Base-by-base conservation (phyloP, 805 yeast species). In the Tetrapisispora taiwanensis region DNA sequence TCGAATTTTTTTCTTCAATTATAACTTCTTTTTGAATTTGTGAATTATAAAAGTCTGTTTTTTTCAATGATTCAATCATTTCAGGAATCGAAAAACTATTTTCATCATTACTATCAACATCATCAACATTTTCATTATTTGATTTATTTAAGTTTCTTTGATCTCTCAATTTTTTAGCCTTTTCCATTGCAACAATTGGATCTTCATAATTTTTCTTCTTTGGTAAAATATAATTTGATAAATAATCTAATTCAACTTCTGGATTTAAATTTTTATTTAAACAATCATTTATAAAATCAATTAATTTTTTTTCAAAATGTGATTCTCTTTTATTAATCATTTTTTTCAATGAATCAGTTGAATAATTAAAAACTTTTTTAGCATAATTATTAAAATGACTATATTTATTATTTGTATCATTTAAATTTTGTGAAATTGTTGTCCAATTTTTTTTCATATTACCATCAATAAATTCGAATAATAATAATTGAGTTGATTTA, bases 381-480 rank as follows among this genome's bases (percentile, higher is more conserved):
- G 40, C 40, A 18, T 37, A 37, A 37, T 37, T 37, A 37, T 37
- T 37, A 28, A 37, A 37, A 18, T 39, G 31, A 24, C 30, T 24
- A 24, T 39, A 49, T 38, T 66, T 70, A 46, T 79, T 67, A 39
- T 72, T 74, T 6, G 72, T 64, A 41, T 39, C 40, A 33, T 34
- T 42, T 20, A 20, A 30, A 38, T 38, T 28, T 38, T 28, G 34
- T 27, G 30, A 24, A 19, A 9, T 14, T 26, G 31, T 67, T 35
- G 66, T 73, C 68, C 70, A 75, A 51, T 66, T 76, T 53, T 68
- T 74, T 54, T 67, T 51, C 54, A 73, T 56, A 46, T 72, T 69
- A 13, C 83, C 84, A 59, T 89, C 95, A 15, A 76, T 70, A 59
- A 89, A 85, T 50, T 83, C 89, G 56, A 89, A 83, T 1, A 85